phyloP scores from a whole-genome alignment of 768 basidiomycete genomes.

The Obba rivulosa region DNA sequence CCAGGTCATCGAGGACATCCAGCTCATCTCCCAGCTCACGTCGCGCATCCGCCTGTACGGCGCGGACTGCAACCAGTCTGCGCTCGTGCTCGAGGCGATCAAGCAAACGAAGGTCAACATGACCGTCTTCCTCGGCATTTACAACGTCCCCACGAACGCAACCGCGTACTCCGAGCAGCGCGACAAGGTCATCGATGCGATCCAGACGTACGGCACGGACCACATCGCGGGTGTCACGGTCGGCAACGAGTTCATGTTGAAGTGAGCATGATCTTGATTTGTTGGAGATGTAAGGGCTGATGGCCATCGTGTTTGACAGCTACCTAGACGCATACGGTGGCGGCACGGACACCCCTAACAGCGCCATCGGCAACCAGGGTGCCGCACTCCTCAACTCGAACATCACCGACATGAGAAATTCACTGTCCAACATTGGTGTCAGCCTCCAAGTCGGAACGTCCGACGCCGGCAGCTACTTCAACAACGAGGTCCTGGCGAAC shows the following conservation, averaged over 20 bases:
- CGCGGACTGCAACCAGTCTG: conserved; percentile 80
- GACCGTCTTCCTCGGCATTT: conserved; percentile 74
- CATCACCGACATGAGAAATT: conserved; percentile 60
- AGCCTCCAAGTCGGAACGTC: conserved; percentile 69
- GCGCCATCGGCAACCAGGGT: conserved; percentile 52
- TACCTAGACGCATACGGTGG: conserved; percentile 49
- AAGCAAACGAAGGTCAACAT: conserved; percentile 85
- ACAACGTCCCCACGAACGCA: conserved; percentile 56
- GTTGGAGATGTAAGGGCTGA: not conserved
- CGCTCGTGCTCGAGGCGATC: conserved; percentile 85
- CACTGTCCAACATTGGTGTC: conserved; percentile 53
- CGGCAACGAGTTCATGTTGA: conserved; percentile 87
- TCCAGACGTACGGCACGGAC: conserved; percentile 72
- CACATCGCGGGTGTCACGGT: conserved; percentile 81
- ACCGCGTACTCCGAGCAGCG: conserved; percentile 73
- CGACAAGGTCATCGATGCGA: conserved; percentile 55
- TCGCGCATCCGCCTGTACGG: conserved; percentile 82
- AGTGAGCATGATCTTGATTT: conserved; percentile 36
- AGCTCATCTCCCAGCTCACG: conserved; percentile 85
- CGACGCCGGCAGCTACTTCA: conserved; percentile 87
- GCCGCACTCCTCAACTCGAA: conserved; percentile 57
- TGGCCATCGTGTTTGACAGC: conserved; percentile 28
- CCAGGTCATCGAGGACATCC: conserved; percentile 64
- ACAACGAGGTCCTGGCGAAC: conserved; percentile 53
- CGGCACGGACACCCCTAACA: conserved; percentile 44